Evolutionary conservation across 805 yeast species (phyloP).

Genomic region (Brettanomyces bruxellensis): DNA sequence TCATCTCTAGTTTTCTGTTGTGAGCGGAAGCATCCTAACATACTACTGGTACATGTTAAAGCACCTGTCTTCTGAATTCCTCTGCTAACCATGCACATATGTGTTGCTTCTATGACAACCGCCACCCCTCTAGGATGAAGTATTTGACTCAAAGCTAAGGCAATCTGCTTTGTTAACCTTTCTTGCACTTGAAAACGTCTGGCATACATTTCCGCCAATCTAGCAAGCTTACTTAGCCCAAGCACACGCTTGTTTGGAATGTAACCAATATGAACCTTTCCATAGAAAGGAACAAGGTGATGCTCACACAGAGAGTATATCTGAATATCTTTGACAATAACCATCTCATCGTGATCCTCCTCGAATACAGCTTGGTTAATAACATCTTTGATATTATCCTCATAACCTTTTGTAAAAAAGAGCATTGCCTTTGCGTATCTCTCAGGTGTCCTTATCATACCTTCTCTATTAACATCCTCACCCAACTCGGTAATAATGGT

Average conservation of each 20-base stretch:
- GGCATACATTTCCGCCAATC: conserved; percentile 94
- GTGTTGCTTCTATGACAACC: conserved; percentile 94
- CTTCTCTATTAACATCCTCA: conserved; percentile 84
- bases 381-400: conserved; percentile 85
- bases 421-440: conserved; percentile 96
- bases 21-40: conserved; percentile 92
- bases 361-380: conserved; percentile 94
- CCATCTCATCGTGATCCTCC: conserved; percentile 99
- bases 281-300: conserved; percentile 94
- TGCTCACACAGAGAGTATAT: conserved; percentile 93
- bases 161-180: conserved; percentile 91
- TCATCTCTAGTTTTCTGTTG: conserved; percentile 96
- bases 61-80: conserved; percentile 96
- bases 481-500: conserved; percentile 77
- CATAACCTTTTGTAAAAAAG: conserved; percentile 92
- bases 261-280: conserved; percentile 96
- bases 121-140: conserved; percentile 95
- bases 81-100: conserved; percentile 98
- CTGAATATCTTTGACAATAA: conserved; percentile 90
- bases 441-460: conserved; percentile 88
- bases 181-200: conserved; percentile 98
- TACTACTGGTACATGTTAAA: conserved; percentile 88
- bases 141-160: conserved; percentile 88
- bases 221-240: conserved; percentile 86
- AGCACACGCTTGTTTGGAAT: conserved; percentile 90